Evolutionary conservation across 2,329 filamentous ascomycete genomes (phyloP).

Genomic region (Lachnellula subtilissima): DNA sequence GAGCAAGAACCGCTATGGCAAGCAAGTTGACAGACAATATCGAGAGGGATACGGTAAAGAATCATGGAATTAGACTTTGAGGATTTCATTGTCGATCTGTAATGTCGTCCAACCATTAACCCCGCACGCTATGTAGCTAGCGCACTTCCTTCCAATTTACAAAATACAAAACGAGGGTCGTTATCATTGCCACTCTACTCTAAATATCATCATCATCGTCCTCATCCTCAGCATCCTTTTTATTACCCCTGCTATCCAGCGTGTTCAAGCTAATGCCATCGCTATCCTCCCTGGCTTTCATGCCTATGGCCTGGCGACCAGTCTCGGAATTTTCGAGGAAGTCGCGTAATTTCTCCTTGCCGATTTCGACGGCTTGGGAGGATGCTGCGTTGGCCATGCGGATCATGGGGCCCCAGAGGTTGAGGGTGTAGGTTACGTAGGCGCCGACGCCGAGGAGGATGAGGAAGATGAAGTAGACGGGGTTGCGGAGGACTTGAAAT

Average conservation of each 20-base stretch:
- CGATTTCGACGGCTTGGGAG: constrained; percentile 81
- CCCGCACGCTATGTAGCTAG: not conserved
- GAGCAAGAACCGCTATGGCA: not conserved
- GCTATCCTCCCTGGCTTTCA: constrained; percentile 51
- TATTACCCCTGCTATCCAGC: constrained; percentile 56
- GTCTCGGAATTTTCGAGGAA: constrained; percentile 86
- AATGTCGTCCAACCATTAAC: not conserved
- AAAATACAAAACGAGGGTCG: not conserved
- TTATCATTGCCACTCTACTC: not conserved
- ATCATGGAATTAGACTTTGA: not conserved
- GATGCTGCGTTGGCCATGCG: constrained; percentile 91
- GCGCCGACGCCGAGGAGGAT: constrained; percentile 70
- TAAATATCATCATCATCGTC: constrained; percentile 42
- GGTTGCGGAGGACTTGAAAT: constrained; percentile 77
- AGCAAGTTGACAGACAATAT: not conserved
- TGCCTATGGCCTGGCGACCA: constrained; percentile 75
- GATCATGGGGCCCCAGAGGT: constrained; percentile 91
- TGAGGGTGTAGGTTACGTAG: constrained; percentile 89
- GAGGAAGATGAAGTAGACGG: constrained; percentile 85
- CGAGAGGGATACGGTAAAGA: not conserved
- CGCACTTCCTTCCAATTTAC: not conserved
- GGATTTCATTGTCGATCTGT: not conserved
- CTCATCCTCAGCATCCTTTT: constrained; percentile 34
- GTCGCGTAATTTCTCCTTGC: constrained; percentile 84
- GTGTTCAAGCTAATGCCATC: constrained; percentile 54